A percentile compares a stretch with the other conserved stretches of the same genome.
These are phyloP conservation scores for Fusarium avenaceum DNA, from an alignment of 2,329 filamentous ascomycete species.

Conservation along the genomic window DNA sequence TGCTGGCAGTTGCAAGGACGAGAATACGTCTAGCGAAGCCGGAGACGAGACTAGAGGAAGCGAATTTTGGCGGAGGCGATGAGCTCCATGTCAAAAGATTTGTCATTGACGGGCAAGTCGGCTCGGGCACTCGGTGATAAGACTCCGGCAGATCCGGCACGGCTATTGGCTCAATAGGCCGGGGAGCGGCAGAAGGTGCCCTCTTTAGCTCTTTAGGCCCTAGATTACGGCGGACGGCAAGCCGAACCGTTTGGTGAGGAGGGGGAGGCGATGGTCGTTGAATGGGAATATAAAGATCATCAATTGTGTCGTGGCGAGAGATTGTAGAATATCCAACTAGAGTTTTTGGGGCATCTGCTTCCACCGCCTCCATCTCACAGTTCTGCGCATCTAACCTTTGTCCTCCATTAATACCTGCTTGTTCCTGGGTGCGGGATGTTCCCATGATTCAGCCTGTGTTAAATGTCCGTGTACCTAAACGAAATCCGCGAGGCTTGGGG, in stretches of 20 bases:
- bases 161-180: slow-evolving; percentile 51
- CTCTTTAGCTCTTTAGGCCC: slow-evolving; percentile 33
- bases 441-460: slow-evolving; percentile 1
- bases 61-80: slow-evolving; percentile 43
- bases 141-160: slow-evolving; percentile 36
- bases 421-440: background rate
- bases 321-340: background rate
- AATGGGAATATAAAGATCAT: slow-evolving; percentile 22
- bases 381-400: background rate
- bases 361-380: background rate
- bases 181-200: slow-evolving; percentile 30
- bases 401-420: background rate
- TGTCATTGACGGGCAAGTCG: slow-evolving; percentile 54
- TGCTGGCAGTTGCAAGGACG: slow-evolving; percentile 45
- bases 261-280: background rate
- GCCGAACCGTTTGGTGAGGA: slow-evolving; percentile 25
- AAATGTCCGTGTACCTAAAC: background rate
- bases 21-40: slow-evolving; percentile 38
- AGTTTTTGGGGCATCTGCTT: slow-evolving; percentile 3
- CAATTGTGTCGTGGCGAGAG: slow-evolving; percentile 29
- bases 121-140: slow-evolving; percentile 57
- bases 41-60: slow-evolving; percentile 40
- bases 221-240: slow-evolving; percentile 23
- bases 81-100: slow-evolving; percentile 51
- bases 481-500: slow-evolving; percentile 2